Percentiles rank a stretch among this genome's conserved stretches.
Evolutionary conservation across 352 stramenopile genomes (phyloP).

Genomic region (Globisporangium megalacanthum): DNA sequence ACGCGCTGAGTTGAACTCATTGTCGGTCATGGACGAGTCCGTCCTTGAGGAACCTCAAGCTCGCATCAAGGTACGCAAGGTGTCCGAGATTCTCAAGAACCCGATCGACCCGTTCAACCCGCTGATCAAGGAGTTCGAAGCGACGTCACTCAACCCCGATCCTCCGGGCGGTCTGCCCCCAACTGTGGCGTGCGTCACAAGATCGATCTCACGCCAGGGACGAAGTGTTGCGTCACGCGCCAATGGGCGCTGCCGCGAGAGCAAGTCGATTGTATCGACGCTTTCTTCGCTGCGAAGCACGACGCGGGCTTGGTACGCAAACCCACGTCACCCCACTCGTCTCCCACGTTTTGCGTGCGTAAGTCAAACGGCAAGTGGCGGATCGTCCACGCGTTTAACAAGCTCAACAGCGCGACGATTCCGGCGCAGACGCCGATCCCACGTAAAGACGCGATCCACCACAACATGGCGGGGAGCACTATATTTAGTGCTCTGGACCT

Average conservation of each 20-base stretch:
- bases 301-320: slow-evolving; percentile 14
- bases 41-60: too few species aligned
- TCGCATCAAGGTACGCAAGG: too few species aligned
- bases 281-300: slow-evolving; percentile 12
- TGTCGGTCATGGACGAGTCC: too few species aligned
- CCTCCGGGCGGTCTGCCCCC: not conserved
- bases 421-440: slow-evolving; percentile 25
- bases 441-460: slow-evolving; percentile 19
- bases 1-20: too few species aligned
- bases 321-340: slow-evolving; percentile 16
- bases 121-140: too few species aligned
- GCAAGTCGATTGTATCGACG: slow-evolving; percentile 19
- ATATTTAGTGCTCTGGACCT: slow-evolving; percentile 28
- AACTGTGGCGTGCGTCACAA: slow-evolving; percentile 21
- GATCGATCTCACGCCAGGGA: slow-evolving; percentile 17
- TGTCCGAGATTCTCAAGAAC: too few species aligned
- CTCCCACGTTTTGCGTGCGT: slow-evolving; percentile 21
- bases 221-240: slow-evolving; percentile 25
- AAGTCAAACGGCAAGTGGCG: slow-evolving; percentile 18
- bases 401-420: slow-evolving; percentile 24
- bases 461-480: slow-evolving; percentile 17
- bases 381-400: slow-evolving; percentile 34
- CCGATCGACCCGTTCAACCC: too few species aligned
- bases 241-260: slow-evolving; percentile 22
- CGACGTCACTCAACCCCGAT: too few species aligned